Conservation (phyloP, 2,329 filamentous ascomycete species). For the Calonectria hawksworthii region DNA sequence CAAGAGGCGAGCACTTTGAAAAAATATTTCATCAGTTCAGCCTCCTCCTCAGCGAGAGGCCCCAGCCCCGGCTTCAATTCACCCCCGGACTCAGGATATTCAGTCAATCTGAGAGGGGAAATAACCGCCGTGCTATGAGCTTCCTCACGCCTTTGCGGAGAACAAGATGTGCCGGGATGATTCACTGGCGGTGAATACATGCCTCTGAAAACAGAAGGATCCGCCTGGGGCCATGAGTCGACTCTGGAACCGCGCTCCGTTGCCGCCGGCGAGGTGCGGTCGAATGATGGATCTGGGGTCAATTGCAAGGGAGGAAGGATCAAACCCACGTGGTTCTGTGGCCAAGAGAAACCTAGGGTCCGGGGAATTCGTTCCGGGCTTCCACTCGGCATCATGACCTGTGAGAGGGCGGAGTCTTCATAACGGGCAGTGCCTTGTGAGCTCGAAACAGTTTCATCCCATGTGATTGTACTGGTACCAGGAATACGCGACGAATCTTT, state of each 20-base stretch:
- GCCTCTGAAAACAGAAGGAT: no score
- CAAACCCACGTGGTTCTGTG: neutral
- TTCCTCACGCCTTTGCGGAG: neutral
- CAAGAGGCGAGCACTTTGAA: neutral
- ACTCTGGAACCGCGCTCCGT: neutral
- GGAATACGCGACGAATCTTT: neutral
- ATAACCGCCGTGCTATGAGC: neutral
- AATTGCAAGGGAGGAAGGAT: neutral
- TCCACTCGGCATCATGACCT: neutral
- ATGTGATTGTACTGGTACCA: neutral
- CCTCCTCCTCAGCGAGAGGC: neutral
- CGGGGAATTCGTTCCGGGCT: neutral
- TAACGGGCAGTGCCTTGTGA: neutral
- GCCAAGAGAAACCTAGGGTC: neutral
- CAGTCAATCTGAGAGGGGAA: neutral
- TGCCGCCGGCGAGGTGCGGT: neutral
- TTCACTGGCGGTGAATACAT: neutral
- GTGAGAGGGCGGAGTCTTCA: no score
- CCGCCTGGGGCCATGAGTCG: neutral
- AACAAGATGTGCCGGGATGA: neutral
- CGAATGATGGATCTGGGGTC: neutral
- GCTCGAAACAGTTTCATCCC: neutral
- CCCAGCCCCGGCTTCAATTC: neutral
- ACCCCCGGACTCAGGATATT: no score
- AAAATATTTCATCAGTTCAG: neutral